Evolutionary conservation across 2,329 filamentous ascomycete species (phyloP), one percentile per base, ranked within the genome.

Genomic region (Juglanconis oblonga): DNA sequence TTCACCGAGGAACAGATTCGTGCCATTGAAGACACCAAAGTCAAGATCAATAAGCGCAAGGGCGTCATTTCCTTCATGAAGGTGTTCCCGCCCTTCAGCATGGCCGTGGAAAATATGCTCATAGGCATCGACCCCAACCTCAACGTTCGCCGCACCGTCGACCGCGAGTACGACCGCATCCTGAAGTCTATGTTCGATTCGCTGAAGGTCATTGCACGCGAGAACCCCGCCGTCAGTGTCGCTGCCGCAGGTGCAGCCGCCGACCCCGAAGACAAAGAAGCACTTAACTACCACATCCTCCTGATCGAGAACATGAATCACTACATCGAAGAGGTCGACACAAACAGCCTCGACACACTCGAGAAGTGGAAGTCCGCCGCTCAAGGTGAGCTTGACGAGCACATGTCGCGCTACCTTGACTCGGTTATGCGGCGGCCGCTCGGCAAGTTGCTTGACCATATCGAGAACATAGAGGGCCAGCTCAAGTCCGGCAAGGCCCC

Each of bases 251-350:
- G 64, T 40, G 50, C 62, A 53, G 42, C 76, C 11, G 77, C 79
- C 11, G 83, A 86, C 66, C 82, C 83, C 1, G 95, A 98, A 73
- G 95, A 98, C 71, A 98, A 99, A 76, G 93, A 97, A 73, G 91
- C 92, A 5, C 84, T 99, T 62, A 98, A 98, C 76, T 97, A 96
- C 76, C 93, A 98, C 74, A 97, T 99, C 68, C 82, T 98, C 38
- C 82, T 98, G 57, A 98, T 99, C 67, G 94, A 99, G 74, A 99
- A 99, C 74, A 97, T 97, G 92, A 96, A 97, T 71, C 92, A 97
- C 74, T 98, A 96, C 76, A 80, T 95, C 10, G 93, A 98, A 72
- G 93, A 97, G 73, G 89, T 96, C 8, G 91, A 96, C 66, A 76
- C 88, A 14, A 83, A 86, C 17, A 82, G 84, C 42, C 86, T 95